These are phyloP conservation scores for Grifola frondosa DNA, from an alignment of 1,284 basidiomycete species.

Conservation along the genomic window DNA sequence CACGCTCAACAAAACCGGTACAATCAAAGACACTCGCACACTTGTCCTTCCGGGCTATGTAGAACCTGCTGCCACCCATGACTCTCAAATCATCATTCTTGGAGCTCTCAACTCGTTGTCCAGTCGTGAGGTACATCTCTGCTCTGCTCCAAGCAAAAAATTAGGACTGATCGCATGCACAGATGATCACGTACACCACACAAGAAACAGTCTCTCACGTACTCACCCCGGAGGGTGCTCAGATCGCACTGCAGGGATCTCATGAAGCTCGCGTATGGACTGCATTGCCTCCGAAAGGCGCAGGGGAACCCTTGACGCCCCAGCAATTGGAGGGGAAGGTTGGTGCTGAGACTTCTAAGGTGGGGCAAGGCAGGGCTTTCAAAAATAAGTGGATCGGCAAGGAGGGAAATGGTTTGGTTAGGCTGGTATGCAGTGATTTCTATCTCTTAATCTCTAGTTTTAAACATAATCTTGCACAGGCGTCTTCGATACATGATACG, in stretches of 20 bases:
- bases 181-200: slow-evolving; percentile 88
- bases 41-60: slow-evolving; percentile 69
- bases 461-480: slow-evolving; percentile 37
- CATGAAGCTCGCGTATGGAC: slow-evolving; percentile 93
- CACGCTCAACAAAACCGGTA: slow-evolving; percentile 57
- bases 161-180: slow-evolving; percentile 20
- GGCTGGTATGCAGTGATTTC: slow-evolving; percentile 57
- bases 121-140: slow-evolving; percentile 74
- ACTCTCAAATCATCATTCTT: slow-evolving; percentile 79
- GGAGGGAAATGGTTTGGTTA: slow-evolving; percentile 86
- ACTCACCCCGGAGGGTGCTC: slow-evolving; percentile 79
- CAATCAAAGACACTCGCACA: slow-evolving; percentile 74
- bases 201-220: slow-evolving; percentile 75
- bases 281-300: slow-evolving; percentile 72
- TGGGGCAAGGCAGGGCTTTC: slow-evolving; percentile 94
- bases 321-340: slow-evolving; percentile 72
- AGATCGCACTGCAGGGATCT: slow-evolving; percentile 81
- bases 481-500: slow-evolving; percentile 63
- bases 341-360: slow-evolving; percentile 83
- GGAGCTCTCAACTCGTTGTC: slow-evolving; percentile 87
- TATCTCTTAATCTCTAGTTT: slow-evolving; percentile 6
- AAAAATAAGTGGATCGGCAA: slow-evolving; percentile 97
- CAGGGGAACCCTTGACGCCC: slow-evolving; percentile 63
- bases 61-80: slow-evolving; percentile 58
- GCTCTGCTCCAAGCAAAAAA: slow-evolving; percentile 6